Conservation (phyloP, 352 stramenopile genomes). For the Phytopythium cucurbitacearum region DNA sequence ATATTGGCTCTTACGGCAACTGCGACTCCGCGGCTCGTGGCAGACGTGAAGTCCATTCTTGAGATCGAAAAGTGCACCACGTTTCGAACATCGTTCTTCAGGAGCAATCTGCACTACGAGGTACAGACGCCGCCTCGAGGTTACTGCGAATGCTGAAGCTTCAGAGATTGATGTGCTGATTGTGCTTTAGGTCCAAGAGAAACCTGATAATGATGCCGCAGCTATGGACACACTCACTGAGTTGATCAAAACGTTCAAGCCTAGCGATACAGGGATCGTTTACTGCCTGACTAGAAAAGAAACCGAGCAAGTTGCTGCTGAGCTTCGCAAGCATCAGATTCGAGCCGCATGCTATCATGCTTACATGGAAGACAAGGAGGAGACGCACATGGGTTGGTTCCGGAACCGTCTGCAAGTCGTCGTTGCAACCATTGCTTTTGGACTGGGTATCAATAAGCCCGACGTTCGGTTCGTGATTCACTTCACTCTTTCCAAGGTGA, state of each 20-base stretch:
- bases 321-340: slow-evolving; percentile 71
- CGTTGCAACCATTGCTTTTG: slow-evolving; percentile 93
- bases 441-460: slow-evolving; percentile 93
- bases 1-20: slow-evolving; percentile 91
- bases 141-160: neutral
- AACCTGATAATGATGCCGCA: slow-evolving; percentile 39
- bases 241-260: slow-evolving; percentile 67
- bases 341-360: slow-evolving; percentile 89
- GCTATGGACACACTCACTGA: slow-evolving; percentile 59
- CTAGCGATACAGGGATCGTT: slow-evolving; percentile 81
- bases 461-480: slow-evolving; percentile 91
- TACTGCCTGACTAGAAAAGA: slow-evolving; percentile 92
- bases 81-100: slow-evolving; percentile 89
- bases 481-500: slow-evolving; percentile 78
- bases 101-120: slow-evolving; percentile 90
- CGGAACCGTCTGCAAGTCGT: slow-evolving; percentile 77
- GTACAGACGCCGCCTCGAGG: slow-evolving; percentile 33
- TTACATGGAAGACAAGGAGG: slow-evolving; percentile 58
- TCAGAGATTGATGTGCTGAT: slow-evolving; percentile 4
- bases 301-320: slow-evolving; percentile 81
- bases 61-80: slow-evolving; percentile 74
- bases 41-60: slow-evolving; percentile 70
- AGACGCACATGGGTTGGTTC: slow-evolving; percentile 59
- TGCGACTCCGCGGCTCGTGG: slow-evolving; percentile 65
- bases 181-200: slow-evolving; percentile 29